phyloP scores from a whole-genome alignment of 2,329 filamentous ascomycete genomes.

The Arthroderma uncinatum region DNA sequence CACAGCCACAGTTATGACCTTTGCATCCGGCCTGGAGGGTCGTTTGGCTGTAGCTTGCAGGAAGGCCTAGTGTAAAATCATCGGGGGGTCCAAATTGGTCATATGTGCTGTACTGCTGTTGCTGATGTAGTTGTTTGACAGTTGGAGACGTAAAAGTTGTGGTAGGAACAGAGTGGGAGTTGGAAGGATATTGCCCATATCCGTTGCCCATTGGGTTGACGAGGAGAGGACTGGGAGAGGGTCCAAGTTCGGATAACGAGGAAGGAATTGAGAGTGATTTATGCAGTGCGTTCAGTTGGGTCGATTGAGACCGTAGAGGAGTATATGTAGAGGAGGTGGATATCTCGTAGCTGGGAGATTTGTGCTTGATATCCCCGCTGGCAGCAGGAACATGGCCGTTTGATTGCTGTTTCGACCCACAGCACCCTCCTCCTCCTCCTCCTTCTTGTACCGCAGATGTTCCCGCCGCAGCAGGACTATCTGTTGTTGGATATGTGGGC shows the following conservation, averaged over 20 bases:
- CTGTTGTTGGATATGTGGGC: neutral
- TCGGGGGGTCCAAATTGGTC: neutral
- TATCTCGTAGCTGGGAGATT: neutral
- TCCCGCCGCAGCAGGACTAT: neutral
- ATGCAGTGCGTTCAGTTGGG: neutral
- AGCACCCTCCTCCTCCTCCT: no score
- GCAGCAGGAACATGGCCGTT: neutral
- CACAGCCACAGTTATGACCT: constrained; percentile 32
- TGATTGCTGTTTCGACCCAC: neutral
- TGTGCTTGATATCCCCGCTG: neutral
- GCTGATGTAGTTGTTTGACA: neutral
- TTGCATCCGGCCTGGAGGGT: constrained; percentile 6
- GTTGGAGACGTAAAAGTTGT: neutral
- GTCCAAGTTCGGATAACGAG: neutral
- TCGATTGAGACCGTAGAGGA: neutral
- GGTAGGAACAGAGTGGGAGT: neutral
- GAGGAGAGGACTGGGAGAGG: neutral
- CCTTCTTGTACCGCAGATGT: neutral
- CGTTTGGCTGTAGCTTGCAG: neutral
- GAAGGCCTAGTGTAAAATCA: neutral
- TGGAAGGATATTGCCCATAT: neutral
- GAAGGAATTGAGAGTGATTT: neutral
- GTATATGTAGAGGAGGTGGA: neutral
- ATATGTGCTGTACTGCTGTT: neutral
- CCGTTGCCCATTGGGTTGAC: neutral